These are phyloP conservation scores for Penicillium cataractarum DNA, from an alignment of 495 filamentous ascomycete genomes.

Conservation along the genomic window DNA sequence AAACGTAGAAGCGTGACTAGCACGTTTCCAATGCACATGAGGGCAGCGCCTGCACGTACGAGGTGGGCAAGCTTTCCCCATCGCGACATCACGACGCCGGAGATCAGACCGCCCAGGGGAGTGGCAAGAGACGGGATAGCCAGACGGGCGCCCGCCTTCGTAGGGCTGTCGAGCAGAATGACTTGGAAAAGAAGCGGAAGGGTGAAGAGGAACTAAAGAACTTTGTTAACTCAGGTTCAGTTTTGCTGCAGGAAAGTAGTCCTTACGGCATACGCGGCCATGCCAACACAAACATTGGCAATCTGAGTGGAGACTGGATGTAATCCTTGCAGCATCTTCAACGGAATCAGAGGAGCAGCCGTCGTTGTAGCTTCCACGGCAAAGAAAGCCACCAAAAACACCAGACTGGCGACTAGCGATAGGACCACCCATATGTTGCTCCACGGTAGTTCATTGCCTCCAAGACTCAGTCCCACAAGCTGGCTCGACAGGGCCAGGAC, in stretches of 20 bases:
- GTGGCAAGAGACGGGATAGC: conserved; percentile 65
- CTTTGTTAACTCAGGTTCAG: no score
- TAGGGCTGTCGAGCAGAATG: conserved; percentile 62
- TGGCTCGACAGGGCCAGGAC: conserved; percentile 60
- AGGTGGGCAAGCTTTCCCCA: conserved; percentile 62
- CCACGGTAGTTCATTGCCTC: conserved; percentile 67
- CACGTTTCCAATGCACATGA: conserved; percentile 64
- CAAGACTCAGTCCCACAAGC: conserved; percentile 61
- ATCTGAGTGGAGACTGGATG: conserved; percentile 58
- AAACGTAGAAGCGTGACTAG: conserved; percentile 59
- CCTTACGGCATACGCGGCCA: conserved; percentile 65
- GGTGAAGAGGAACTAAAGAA: conserved; percentile 72
- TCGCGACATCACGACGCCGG: conserved; percentile 66
- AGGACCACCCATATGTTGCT: conserved; percentile 56
- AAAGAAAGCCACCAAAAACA: conserved; percentile 54
- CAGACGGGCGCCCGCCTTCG: conserved; percentile 60
- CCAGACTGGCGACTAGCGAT: conserved; percentile 53
- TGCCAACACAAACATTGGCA: conserved; percentile 62
- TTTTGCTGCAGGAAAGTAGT: no score
- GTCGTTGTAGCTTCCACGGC: conserved; percentile 58
- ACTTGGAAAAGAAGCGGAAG: conserved; percentile 68
- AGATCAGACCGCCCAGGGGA: conserved; percentile 61
- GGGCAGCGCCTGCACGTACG: conserved; percentile 55
- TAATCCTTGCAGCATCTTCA: conserved; percentile 57
- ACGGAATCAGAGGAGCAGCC: conserved; percentile 64